Percentiles rank a stretch among this genome's conserved stretches.
These are phyloP conservation scores for Cryptococcus sp. DNA, from an alignment of 1,284 basidiomycete species.

Conservation along the genomic window DNA sequence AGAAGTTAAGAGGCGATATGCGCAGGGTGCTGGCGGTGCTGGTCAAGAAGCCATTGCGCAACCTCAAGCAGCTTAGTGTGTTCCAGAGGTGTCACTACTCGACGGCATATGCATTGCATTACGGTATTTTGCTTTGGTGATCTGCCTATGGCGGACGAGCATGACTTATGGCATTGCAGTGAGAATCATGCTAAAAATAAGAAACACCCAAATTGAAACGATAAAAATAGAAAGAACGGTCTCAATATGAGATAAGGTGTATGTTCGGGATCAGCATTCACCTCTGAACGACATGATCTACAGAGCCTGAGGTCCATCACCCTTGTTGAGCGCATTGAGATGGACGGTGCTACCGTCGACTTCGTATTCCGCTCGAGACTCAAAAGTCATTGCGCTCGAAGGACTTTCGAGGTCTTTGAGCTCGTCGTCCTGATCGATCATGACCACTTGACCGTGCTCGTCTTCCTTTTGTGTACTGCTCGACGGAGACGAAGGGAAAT, in stretches of 20 bases:
- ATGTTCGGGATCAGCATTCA: too few relatives aligned
- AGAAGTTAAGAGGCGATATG: conserved; percentile 17
- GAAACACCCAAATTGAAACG: neutral
- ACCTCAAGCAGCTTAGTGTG: conserved; percentile 5
- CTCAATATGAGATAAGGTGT: too few relatives aligned
- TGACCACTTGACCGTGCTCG: neutral
- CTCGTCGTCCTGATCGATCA: neutral
- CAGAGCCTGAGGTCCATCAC: conserved; percentile 6
- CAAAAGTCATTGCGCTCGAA: conserved; percentile 15
- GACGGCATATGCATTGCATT: neutral
- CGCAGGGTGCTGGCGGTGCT: neutral
- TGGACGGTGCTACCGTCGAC: conserved; percentile 26
- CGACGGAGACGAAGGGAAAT: neutral
- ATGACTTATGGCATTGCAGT: too few relatives aligned
- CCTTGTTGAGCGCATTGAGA: conserved; percentile 22
- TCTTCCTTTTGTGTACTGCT: conserved; percentile 1
- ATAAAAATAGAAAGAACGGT: neutral
- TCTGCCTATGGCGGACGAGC: too few relatives aligned
- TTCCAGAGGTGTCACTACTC: neutral
- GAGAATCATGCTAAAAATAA: neutral
- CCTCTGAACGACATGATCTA: neutral
- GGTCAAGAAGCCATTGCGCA: conserved; percentile 1
- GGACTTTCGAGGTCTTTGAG: conserved; percentile 13
- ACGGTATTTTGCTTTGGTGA: too few relatives aligned
- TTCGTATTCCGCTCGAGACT: conserved; percentile 16